Base-by-base conservation (phyloP, 1,284 basidiomycete genomes). In the Leccinum huronense region DNA sequence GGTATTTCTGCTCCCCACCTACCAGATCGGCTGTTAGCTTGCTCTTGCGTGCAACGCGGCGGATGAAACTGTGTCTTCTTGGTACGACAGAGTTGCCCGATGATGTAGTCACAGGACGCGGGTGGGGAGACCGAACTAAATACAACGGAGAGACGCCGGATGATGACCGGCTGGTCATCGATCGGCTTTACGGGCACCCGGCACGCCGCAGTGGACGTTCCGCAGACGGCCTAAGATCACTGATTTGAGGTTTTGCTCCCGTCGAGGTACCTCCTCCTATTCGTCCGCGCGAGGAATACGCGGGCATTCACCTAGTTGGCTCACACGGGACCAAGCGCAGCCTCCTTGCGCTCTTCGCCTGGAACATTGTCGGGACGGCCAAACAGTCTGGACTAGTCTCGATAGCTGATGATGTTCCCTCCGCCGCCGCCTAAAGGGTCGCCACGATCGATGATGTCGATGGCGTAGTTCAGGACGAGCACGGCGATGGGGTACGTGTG, bases 251-350 rank as follows among this genome's bases (percentile, higher is more conserved):
- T 63, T 53, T 76, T 71, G 19, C 45, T 54, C 53, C 77, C 78
- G 36, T 83, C 78, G 8, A 90, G 68, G 66, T 86, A 80, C 45
- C 86, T 81, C 64, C 89, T 80, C 63, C 93, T 80, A 5, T 85
- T 84, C 0, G 94, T 95, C 14, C 93, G 84, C 57, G 84, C 86
- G 57, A 97, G 81, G 83, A 97, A 89, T 62, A 97, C 83, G 11
- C 95, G 84, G 4, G 83, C 83, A 67, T 95, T 95, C 65, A 97
- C 81, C 66, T 92, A 89, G 74, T 96, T 96, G 9, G 94, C 90
- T 95, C 95, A 98, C 2, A 88, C 87, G 58, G 95, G 86, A 0
- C 95, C 95, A 2, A 98, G 78, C 42, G 85, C 86, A 0, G 91
- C 93, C 76, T 95, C 91, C 72, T 94, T 93, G 62, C 75, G 76